Conservation (phyloP, 176 grass and related monocot species). For the Hsuehochloa calcarea region DNA sequence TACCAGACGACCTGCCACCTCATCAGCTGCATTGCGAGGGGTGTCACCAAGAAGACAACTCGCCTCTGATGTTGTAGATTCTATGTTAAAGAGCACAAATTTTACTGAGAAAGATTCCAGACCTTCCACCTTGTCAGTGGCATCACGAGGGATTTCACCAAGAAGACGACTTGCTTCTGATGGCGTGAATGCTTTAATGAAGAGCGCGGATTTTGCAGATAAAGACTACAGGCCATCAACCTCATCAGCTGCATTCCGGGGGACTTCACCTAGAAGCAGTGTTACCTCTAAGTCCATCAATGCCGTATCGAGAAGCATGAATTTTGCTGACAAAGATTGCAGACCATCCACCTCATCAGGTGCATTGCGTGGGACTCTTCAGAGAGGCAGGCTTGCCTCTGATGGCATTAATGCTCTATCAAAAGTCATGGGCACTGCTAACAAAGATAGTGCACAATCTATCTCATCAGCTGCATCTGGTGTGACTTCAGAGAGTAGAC, state of each 20-base stretch:
- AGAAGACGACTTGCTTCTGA: conserved; percentile 25
- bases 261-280: conserved; percentile 42
- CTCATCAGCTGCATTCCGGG: conserved; percentile 28
- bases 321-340: conserved; percentile 28
- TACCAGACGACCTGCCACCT: conserved; percentile 18
- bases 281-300: conserved; percentile 11
- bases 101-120: conserved; percentile 18
- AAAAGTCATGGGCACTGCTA: conserved; percentile 4
- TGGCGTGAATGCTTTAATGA: background rate
- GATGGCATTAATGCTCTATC: conserved; percentile 8
- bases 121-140: background rate
- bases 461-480: conserved; percentile 22
- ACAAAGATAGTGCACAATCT: background rate
- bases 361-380: background rate
- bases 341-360: conserved; percentile 27
- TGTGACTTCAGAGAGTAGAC: conserved; percentile 30
- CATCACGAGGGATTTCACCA: conserved; percentile 25
- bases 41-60: conserved; percentile 33
- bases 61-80: background rate
- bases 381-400: conserved; percentile 1
- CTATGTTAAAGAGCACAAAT: conserved; percentile 15
- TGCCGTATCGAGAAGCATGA: conserved; percentile 18
- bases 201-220: conserved; percentile 34
- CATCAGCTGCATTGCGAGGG: background rate
- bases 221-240: conserved; percentile 36